These are phyloP conservation scores for Mortierella sp. DNA, from an alignment of 371 early-diverging fungal species.

Conservation along the genomic window DNA sequence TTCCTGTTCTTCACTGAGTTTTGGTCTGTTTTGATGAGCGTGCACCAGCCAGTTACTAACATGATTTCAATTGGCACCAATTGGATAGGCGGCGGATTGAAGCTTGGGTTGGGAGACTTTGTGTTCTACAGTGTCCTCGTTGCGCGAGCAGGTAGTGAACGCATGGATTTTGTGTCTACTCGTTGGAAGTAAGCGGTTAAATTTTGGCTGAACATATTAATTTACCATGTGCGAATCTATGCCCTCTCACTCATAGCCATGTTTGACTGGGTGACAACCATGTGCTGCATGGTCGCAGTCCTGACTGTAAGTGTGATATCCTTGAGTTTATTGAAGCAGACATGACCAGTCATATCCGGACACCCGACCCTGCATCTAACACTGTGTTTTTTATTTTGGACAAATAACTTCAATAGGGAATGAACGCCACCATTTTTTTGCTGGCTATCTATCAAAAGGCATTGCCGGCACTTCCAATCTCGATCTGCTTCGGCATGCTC, in stretches of 20 bases:
- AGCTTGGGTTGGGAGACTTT: constrained; percentile 91
- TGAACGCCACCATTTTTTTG: constrained; percentile 88
- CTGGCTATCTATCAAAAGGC: constrained; percentile 86
- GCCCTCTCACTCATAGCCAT: constrained; percentile 65
- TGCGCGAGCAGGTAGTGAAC: constrained; percentile 77
- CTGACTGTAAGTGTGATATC: constrained; percentile 63
- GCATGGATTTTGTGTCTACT: not conserved
- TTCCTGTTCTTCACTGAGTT: constrained; percentile 32
- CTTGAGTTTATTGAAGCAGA: not conserved
- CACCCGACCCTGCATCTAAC: not conserved
- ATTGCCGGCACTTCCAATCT: constrained; percentile 89
- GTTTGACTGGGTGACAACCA: constrained; percentile 91
- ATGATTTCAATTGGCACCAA: not conserved
- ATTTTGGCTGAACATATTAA: not conserved
- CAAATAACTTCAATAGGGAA: constrained; percentile 60
- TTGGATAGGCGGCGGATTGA: constrained; percentile 74
- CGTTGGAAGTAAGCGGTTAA: not conserved
- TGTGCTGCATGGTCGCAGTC: constrained; percentile 83
- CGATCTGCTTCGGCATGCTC: constrained; percentile 88
- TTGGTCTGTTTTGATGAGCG: not conserved
- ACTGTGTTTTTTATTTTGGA: not conserved
- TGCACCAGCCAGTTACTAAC: not conserved
- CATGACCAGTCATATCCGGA: not conserved
- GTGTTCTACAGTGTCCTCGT: constrained; percentile 91
- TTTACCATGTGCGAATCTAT: too few species aligned